Evolutionary conservation across 257 asterid species (phyloP), one percentile per base, ranked within the genome.

Genomic region (Solanum sejunctum): DNA sequence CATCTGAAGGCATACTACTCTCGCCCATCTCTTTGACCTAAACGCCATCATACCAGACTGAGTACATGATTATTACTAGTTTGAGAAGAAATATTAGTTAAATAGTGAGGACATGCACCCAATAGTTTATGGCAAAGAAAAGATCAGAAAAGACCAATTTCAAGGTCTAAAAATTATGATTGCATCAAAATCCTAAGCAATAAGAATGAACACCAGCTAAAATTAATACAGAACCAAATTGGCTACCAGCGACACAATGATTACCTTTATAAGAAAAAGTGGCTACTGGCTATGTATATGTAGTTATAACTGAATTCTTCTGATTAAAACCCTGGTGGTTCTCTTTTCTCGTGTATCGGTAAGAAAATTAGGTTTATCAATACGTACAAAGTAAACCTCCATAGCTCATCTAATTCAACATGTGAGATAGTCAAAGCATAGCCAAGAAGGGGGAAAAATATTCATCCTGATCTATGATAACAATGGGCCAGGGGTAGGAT

Each of bases 11-110:
- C 70, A 85, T 88, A 75, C 88, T 88, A 86, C 92, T 90, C 39
- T 84, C 89, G 71, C 91, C 94, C 60, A 95, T 95, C 91, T 95
- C 99, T 90, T 95, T 93, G 87, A 91, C 93, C 99, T 95, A 90
- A 58, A 70, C 55, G 21, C 58, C 21, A 69, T 49, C 17, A 72
- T 45, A 72, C 81, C 57, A 72, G 57, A 39, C 39, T 72, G 81
- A 72, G 81, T 72, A 72, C 80, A 72, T 72, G 57, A 54, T 12
- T 43, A 72, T n/a, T 28, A 3, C 80, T 72, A 72, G 57, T 45
- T 72, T n/a, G 11, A 43, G 39, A 72, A 72, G 20, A 45, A n/a
- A 71, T 71, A 20, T 43, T 10, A 18, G 32, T 64, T 3, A 72
- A 45, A 45, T 3, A 72, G 21, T 1, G n/a, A 72, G 3, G 6